Percentiles rank a stretch among this genome's conserved stretches.
These are phyloP conservation scores for Microstroma glucosiphilum DNA, from an alignment of 1,284 basidiomycete genomes.

Conservation along the genomic window DNA sequence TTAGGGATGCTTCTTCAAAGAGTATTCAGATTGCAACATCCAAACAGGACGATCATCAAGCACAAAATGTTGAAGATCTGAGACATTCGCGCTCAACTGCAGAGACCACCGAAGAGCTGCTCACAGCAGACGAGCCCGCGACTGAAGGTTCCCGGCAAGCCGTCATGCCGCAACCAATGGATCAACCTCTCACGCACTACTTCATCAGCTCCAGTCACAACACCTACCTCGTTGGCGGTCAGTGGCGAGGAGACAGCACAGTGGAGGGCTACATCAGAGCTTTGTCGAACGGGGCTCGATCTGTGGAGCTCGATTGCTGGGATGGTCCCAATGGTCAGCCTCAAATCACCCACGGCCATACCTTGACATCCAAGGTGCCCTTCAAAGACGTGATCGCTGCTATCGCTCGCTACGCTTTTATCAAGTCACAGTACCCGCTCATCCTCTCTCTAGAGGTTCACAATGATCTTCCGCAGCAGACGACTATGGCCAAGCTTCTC, in stretches of 20 bases:
- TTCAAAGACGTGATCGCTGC: constrained; percentile 78
- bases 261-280: constrained; percentile 94
- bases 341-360: constrained; percentile 75
- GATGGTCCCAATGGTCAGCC: constrained; percentile 64
- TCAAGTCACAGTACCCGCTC: constrained; percentile 84
- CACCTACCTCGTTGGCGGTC: constrained; percentile 90
- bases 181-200: constrained; percentile 75
- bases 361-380: constrained; percentile 78
- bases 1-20: constrained; percentile 20
- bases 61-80: no score
- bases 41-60: no score
- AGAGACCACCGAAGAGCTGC: constrained; percentile 12
- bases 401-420: constrained; percentile 86
- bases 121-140: neutral
- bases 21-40: neutral
- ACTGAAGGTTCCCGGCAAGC: neutral
- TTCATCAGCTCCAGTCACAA: constrained; percentile 93
- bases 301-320: constrained; percentile 80
- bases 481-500: constrained; percentile 72
- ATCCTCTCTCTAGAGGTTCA: constrained; percentile 93
- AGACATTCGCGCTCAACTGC: neutral
- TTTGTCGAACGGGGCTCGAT: constrained; percentile 79
- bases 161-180: constrained; percentile 60
- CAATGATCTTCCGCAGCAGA: constrained; percentile 75
- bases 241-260: constrained; percentile 85